Conservation (phyloP, 2,329 filamentous ascomycete genomes). For the Neofusicoccum umdonicola region DNA sequence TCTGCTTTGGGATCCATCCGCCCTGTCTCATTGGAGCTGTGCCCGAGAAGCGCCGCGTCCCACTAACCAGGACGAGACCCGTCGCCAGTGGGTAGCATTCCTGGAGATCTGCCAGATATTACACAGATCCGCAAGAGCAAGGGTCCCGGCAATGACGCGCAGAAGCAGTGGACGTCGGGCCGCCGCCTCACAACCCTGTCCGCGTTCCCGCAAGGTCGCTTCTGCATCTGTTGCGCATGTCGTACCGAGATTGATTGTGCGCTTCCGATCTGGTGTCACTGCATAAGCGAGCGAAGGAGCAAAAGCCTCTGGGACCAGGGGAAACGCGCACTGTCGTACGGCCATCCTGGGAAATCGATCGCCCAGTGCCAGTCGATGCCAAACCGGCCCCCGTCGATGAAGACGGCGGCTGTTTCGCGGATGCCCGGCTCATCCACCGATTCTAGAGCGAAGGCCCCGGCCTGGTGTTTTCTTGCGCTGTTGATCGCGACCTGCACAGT, state of each 20-base stretch:
- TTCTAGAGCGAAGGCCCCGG: not conserved
- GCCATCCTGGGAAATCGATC: not conserved
- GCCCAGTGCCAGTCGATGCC: not conserved
- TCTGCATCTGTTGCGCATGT: constrained; percentile 12
- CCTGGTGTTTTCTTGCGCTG: not conserved
- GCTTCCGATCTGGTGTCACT: constrained; percentile 14
- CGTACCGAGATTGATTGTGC: constrained; percentile 16
- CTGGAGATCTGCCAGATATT: constrained; percentile 11
- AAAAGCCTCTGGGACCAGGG: constrained; percentile 10
- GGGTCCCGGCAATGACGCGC: constrained; percentile 13
- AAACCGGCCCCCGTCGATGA: constrained; percentile 1
- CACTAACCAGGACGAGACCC: constrained; percentile 12
- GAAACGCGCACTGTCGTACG: constrained; percentile 11
- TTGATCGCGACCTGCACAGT: not conserved
- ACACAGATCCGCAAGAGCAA: constrained; percentile 9
- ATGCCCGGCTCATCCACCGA: constrained; percentile 6
- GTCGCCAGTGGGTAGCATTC: constrained; percentile 1
- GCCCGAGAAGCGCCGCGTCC: not conserved
- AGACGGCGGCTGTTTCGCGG: constrained; percentile 5
- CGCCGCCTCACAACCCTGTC: constrained; percentile 2
- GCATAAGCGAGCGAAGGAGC: constrained; percentile 16
- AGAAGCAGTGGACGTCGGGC: constrained; percentile 8
- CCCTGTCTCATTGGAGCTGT: constrained; percentile 2
- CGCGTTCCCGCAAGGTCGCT: constrained; percentile 12
- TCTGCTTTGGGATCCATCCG: not conserved